Evolutionary conservation across 2,329 filamentous ascomycete species (phyloP), one percentile per base, ranked within the genome.

Genomic region (Coniochaeta sp.): DNA sequence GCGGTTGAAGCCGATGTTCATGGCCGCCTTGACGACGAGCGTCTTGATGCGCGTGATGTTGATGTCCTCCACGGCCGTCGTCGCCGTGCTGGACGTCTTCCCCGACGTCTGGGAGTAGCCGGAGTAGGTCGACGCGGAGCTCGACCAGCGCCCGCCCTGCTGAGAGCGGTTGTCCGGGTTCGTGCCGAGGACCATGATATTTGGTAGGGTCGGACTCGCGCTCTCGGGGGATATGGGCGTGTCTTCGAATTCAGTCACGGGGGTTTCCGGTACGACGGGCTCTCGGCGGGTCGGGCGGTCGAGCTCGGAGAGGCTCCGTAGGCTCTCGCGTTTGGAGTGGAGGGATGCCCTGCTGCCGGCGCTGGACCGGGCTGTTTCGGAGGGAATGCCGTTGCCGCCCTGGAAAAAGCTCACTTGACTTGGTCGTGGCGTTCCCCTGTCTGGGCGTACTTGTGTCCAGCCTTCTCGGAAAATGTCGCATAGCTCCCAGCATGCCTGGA

Each of bases 171-270:
- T 71, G 22, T 82, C 79, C 45, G 74, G 77, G 30, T 75, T 77
- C 4, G 89, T 87, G 3, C 90, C 90, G 0, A 96, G 78, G 0
- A 96, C 85, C 49, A 96, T 77, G 59, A 96, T 96, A 62, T 96
- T 95, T 6, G 90, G 91, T 51, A 91, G 81, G 33, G 83, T 85
- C 0, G 85, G 81, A 7, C 81, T 86, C 42, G 85, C 82, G 57
- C 88, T 88, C 52, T 92, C 89, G 0, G 87, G 87, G 0, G 91
- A 95, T 40, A 90, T 81, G 4, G 89, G 85, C 0, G 87, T 90
- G 63, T 97, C 91, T 66, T 96, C 92, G 60, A 96, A 96, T 59
- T 96, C 91, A 4, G 91, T 97, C 1, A 92, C 92, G 0, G 91
- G 91, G 0, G 91, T 97, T 70, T 97, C 92, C 1, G 91, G 91